Conservation (phyloP, 2,329 filamentous ascomycete genomes). For the Domatiomyces globalis region DNA sequence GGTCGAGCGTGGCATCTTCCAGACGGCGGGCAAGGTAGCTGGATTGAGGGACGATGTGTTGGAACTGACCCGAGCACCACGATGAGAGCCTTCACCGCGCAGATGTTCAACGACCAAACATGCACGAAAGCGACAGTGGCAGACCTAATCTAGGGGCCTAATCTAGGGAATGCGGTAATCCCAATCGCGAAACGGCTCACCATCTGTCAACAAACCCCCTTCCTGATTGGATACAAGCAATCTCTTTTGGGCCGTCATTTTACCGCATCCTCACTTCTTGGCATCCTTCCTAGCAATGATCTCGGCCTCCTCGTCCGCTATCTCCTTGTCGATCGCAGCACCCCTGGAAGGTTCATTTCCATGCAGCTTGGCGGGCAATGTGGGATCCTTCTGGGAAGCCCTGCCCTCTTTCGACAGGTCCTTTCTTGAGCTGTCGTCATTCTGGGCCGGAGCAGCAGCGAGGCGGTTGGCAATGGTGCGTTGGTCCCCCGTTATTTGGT, state of each 20-base stretch:
- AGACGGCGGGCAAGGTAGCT: conserved; percentile 48
- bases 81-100: not conserved
- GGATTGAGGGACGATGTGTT: conserved; percentile 47
- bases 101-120: not conserved
- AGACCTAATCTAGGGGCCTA: too few relatives aligned
- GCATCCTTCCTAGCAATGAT: conserved; percentile 21
- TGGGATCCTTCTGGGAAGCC: conserved; percentile 26
- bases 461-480: conserved; percentile 33
- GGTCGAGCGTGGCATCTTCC: conserved; percentile 51
- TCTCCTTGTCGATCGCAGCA: conserved; percentile 33
- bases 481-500: conserved; percentile 27
- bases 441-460: conserved; percentile 19
- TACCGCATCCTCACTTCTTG: conserved; percentile 1
- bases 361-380: conserved; percentile 28
- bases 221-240: too few relatives aligned
- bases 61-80: conserved; percentile 33
- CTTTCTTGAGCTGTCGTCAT: conserved; percentile 10
- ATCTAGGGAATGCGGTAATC: not conserved
- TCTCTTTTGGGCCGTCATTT: not conserved
- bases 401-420: conserved; percentile 18
- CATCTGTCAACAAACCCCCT: not conserved
- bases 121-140: not conserved
- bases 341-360: conserved; percentile 35
- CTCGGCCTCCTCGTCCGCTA: conserved; percentile 31
- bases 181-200: not conserved